Conservation (phyloP, 208 protist genomes). For the Leishmania tropica region DNA sequence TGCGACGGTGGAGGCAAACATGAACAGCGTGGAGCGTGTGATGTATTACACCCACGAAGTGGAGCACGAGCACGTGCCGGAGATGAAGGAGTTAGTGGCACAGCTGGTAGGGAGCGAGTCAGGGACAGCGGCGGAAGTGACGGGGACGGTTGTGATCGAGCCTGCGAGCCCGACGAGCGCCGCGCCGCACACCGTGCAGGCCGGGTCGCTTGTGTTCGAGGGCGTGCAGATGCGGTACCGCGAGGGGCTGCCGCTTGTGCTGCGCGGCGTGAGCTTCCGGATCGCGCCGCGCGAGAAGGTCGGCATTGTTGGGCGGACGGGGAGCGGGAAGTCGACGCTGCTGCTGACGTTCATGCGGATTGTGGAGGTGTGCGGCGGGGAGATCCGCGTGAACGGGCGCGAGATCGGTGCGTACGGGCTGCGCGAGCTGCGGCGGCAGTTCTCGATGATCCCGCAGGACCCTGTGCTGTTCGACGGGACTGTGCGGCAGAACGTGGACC, state of each 20-base stretch:
- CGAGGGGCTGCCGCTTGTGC: conserved; percentile 58
- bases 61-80: conserved; percentile 56
- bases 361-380: conserved; percentile 61
- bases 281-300: conserved; percentile 81
- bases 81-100: conserved; percentile 14
- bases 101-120: conserved; percentile 53
- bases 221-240: conserved; percentile 81
- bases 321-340: conserved; percentile 88
- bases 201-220: conserved; percentile 11
- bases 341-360: conserved; percentile 75
- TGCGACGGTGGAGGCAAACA: conserved; percentile 68
- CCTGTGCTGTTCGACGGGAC: conserved; percentile 84
- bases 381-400: conserved; percentile 48
- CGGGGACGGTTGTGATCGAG: neutral
- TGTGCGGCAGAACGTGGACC: conserved; percentile 78
- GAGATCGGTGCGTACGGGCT: conserved; percentile 40
- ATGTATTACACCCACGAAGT: conserved; percentile 78
- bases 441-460: conserved; percentile 88
- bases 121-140: conserved; percentile 37
- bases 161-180: neutral
- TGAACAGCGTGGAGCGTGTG: conserved; percentile 88
- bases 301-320: conserved; percentile 82
- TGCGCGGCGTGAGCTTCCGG: conserved; percentile 27
- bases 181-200: conserved; percentile 24
- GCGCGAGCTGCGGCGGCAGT: conserved; percentile 58